These are phyloP conservation scores for Geoglossum cookeanum DNA, from an alignment of 2,329 filamentous ascomycete genomes.

Conservation along the genomic window DNA sequence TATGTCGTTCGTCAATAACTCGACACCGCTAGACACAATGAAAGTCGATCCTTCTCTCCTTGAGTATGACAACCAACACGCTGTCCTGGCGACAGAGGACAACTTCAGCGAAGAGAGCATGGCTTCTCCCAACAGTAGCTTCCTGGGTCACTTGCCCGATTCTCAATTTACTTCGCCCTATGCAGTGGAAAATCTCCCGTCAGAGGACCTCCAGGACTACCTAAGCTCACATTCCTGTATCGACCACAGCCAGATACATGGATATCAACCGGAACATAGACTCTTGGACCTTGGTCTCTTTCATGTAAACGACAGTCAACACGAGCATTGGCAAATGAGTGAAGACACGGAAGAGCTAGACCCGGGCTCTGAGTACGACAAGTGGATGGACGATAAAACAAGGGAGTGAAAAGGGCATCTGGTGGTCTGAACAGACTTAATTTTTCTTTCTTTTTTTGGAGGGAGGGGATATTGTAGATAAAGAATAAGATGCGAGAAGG, in stretches of 20 bases:
- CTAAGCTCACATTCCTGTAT: not conserved
- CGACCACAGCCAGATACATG: not conserved
- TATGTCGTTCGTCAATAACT: not conserved
- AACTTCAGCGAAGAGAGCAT: not conserved
- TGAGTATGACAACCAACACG: not conserved
- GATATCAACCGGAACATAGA: not conserved
- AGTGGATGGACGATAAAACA: conserved; percentile 22
- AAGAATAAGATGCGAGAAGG: not conserved
- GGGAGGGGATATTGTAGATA: not conserved
- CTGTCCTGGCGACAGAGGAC: not conserved
- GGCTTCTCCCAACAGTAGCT: not conserved
- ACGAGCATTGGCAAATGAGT: not conserved
- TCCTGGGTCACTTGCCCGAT: not conserved
- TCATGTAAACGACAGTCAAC: not conserved
- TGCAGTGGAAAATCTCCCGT: not conserved
- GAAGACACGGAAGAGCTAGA: conserved; percentile 11
- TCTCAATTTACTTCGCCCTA: not conserved
- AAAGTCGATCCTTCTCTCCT: conserved; percentile 3
- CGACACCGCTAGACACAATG: not conserved
- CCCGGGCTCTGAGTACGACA: conserved; percentile 26
- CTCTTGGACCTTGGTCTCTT: not conserved
- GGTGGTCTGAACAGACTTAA: not conserved
- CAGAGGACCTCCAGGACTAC: not conserved
- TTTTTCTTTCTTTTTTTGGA: too few species aligned
- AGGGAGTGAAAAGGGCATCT: conserved; percentile 7